phyloP scores from a whole-genome alignment of 495 filamentous ascomycete genomes.

The Pyronema domesticum region DNA sequence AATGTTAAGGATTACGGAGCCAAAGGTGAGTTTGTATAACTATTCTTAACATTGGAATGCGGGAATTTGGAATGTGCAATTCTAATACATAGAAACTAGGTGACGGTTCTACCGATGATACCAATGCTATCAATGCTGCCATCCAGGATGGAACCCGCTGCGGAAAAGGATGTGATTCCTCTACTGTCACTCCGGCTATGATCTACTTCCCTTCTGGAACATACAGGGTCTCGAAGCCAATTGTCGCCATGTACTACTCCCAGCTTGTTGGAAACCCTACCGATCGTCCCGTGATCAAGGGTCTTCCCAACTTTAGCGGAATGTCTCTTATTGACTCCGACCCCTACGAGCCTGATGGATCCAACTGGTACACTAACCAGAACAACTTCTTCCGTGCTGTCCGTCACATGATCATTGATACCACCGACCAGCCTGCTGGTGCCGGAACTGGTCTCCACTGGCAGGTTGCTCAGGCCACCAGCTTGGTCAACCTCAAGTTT shows the following conservation, averaged over 20 bases:
- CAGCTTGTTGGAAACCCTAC: slow-evolving; percentile 60
- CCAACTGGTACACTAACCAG: slow-evolving; percentile 74
- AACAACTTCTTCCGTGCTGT: slow-evolving; percentile 98
- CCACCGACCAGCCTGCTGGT: slow-evolving; percentile 47
- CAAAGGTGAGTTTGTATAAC: slow-evolving; percentile 29
- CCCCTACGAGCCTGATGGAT: slow-evolving; percentile 48
- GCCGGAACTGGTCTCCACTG: slow-evolving; percentile 77
- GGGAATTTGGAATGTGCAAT: neutral
- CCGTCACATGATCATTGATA: slow-evolving; percentile 84
- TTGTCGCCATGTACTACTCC: slow-evolving; percentile 62
- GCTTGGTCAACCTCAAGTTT: slow-evolving; percentile 77
- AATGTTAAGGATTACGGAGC: slow-evolving; percentile 79
- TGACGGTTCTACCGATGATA: slow-evolving; percentile 70
- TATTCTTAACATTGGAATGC: slow-evolving; percentile 10
- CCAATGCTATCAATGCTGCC: slow-evolving; percentile 72
- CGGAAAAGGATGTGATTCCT: slow-evolving; percentile 56
- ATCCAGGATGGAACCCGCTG: slow-evolving; percentile 63
- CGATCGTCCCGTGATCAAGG: slow-evolving; percentile 60
- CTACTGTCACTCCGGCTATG: slow-evolving; percentile 52
- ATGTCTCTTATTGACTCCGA: slow-evolving; percentile 85
- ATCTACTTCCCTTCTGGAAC: slow-evolving; percentile 71
- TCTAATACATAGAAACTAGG: slow-evolving; percentile 2
- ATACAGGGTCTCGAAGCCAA: slow-evolving; percentile 49
- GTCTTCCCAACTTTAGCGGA: slow-evolving; percentile 49
- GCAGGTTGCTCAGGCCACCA: slow-evolving; percentile 93